Evolutionary conservation across 2,329 filamentous ascomycete genomes (phyloP), one percentile per base, ranked within the genome.

Genomic region (Alternaria gaisen): DNA sequence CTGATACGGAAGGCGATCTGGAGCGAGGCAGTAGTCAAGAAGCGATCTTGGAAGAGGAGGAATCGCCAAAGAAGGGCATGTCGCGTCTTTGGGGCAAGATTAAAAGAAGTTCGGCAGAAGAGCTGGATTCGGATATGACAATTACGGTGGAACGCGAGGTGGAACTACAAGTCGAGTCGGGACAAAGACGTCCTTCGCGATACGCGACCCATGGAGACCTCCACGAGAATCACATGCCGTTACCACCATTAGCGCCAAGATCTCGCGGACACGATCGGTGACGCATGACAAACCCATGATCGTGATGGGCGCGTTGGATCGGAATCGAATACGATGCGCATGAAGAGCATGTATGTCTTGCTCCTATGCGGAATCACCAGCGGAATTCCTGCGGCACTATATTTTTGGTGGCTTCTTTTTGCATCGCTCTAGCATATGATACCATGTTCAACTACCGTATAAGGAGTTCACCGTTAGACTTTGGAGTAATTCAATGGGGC

Each of bases 101-200:
- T 3, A 47, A 20, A 20, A 10, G 46, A 4, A 56, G 44, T 6
- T 38, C 50, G 2, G 41, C 53, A 1, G 44, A 47, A 28, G 24
- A 52, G 1, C 41, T 41, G 11, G 53, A 54, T 20, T 41, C 61
- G 5, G 67, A 67, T n/a, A 67, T 72, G 65, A 67, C 67, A 1
- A 72, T 71, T 18, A 72, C 66, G 1, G 54, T 60, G 52, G 70
- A 65, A 0, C 66, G 64, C 8, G 68, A 71, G 28, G 43, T 71
- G 16, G 56, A 71, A 28, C 43, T 68, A 1, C 61, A 66, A 10
- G 61, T 61, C 20, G 65, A 67, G 28, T 53, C 58, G 1, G 64
- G 58, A 18, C 58, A 51, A 12, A 51, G 16, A 18, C 55, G 53
- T 22, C 26, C 18, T 9, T 44, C 55, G 9, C 28, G 22, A 14